A percentile compares a stretch with the other conserved stretches of the same genome.
Evolutionary conservation across 2,329 filamentous ascomycete species (phyloP).

Genomic region (Fusarium scirpi): DNA sequence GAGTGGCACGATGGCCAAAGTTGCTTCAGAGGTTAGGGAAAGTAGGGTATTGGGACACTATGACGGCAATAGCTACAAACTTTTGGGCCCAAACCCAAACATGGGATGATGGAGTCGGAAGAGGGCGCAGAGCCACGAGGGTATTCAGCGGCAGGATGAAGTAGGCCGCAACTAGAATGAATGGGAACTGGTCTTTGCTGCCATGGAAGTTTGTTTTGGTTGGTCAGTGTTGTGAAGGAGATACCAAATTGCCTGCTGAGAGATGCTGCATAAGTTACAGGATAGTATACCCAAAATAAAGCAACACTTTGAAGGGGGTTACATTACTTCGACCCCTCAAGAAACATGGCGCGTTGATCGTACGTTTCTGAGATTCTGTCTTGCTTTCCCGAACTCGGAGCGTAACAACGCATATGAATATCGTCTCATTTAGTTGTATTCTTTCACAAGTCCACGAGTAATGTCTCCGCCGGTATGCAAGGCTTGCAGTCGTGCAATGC

Average conservation of each 20-base stretch:
- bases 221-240: not conserved
- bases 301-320: not conserved
- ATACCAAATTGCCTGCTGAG: not conserved
- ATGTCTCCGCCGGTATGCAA: slow-evolving; percentile 19
- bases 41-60: not conserved
- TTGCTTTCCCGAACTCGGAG: not conserved
- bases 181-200: slow-evolving; percentile 24
- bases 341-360: not conserved
- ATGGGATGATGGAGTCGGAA: not conserved
- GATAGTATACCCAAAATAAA: not conserved
- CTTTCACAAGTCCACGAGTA: not conserved
- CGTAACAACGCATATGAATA: slow-evolving; percentile 7
- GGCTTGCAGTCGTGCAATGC: not conserved
- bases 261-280: not conserved
- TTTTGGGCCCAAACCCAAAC: not conserved
- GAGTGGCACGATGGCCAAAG: not conserved
- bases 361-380: not conserved
- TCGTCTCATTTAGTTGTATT: not conserved
- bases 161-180: slow-evolving; percentile 39
- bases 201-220: not conserved
- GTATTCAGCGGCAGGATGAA: slow-evolving; percentile 14
- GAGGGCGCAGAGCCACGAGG: not conserved
- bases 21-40: not conserved
- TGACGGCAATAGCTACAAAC: not conserved
- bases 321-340: not conserved